phyloP scores from a whole-genome alignment of 2,329 filamentous ascomycete species.

The Monilinia laxa region DNA sequence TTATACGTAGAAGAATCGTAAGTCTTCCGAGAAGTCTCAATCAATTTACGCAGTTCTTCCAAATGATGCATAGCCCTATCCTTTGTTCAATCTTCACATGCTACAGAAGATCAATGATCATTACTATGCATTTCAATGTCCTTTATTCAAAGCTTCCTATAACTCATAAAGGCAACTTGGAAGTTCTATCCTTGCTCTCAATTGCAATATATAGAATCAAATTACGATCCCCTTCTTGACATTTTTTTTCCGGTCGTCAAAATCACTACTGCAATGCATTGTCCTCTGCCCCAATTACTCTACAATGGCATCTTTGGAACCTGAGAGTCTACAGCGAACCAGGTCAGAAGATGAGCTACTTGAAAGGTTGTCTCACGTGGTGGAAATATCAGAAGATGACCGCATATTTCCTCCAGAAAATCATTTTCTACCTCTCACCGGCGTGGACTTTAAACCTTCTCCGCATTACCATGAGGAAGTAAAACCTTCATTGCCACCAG shows the following conservation, averaged over 20 bases:
- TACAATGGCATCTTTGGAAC: slow-evolving; percentile 14
- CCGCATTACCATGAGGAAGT: not conserved
- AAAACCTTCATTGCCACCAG: slow-evolving; percentile 3
- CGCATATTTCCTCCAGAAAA: not conserved
- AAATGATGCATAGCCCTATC: not conserved
- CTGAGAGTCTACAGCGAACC: not conserved
- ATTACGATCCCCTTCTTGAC: not conserved
- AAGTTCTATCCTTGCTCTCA: not conserved
- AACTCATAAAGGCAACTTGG: slow-evolving; percentile 4
- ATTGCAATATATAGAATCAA: not conserved
- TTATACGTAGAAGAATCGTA: not conserved
- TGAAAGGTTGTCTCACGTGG: slow-evolving; percentile 13
- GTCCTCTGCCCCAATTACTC: not conserved
- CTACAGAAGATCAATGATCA: not conserved
- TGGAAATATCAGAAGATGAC: slow-evolving; percentile 3
- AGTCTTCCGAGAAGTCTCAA: slow-evolving; percentile 10
- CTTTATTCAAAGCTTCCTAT: slow-evolving; percentile 8
- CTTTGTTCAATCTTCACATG: slow-evolving; percentile 12
- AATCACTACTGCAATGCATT: not conserved
- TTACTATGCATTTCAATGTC: not conserved
- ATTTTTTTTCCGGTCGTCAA: not conserved
- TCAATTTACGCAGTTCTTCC: not conserved
- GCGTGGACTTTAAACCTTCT: not conserved
- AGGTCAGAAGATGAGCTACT: slow-evolving; percentile 9
- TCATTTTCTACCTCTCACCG: slow-evolving; percentile 1